Conservation (phyloP, 202 grass and related monocot species). For the Hordeum pubiflorum region DNA sequence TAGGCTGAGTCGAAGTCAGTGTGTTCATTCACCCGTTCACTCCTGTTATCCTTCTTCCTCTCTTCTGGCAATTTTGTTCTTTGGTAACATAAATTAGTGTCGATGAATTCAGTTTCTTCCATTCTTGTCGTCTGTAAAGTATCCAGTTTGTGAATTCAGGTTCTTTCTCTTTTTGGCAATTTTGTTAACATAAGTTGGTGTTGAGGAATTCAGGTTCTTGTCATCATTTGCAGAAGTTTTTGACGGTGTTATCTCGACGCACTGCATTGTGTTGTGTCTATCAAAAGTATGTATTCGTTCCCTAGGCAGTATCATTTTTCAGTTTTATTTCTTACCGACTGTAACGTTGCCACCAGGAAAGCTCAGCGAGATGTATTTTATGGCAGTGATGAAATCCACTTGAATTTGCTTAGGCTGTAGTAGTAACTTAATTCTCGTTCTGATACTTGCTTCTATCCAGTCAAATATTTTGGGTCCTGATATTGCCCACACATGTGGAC, state of each 20-base stretch:
- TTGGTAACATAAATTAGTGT: slow-evolving; percentile 34
- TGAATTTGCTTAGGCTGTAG: too few relatives aligned
- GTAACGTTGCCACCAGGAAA: neutral
- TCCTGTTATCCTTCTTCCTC: neutral
- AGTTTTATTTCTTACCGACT: neutral
- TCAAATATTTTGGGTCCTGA: too few relatives aligned
- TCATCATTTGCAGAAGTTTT: slow-evolving; percentile 23
- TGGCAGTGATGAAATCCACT: neutral
- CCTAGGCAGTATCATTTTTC: neutral
- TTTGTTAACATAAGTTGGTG: slow-evolving; percentile 26
- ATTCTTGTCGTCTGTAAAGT: slow-evolving; percentile 31
- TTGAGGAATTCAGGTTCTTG: neutral
- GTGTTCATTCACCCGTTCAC: neutral
- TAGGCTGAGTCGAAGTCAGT: neutral
- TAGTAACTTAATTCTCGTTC: too few relatives aligned
- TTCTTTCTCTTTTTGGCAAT: neutral
- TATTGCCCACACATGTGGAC: too few relatives aligned
- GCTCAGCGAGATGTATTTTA: neutral
- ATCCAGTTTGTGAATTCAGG: slow-evolving; percentile 8
- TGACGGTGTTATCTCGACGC: slow-evolving; percentile 26
- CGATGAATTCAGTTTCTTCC: neutral
- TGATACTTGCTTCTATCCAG: too few relatives aligned
- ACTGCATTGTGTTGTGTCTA: neutral
- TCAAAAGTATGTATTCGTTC: slow-evolving; percentile 1
- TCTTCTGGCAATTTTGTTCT: slow-evolving; percentile 4